These are phyloP conservation scores for Gentiana straminea DNA, from an alignment of 257 asterid genomes.

Conservation along the genomic window DNA sequence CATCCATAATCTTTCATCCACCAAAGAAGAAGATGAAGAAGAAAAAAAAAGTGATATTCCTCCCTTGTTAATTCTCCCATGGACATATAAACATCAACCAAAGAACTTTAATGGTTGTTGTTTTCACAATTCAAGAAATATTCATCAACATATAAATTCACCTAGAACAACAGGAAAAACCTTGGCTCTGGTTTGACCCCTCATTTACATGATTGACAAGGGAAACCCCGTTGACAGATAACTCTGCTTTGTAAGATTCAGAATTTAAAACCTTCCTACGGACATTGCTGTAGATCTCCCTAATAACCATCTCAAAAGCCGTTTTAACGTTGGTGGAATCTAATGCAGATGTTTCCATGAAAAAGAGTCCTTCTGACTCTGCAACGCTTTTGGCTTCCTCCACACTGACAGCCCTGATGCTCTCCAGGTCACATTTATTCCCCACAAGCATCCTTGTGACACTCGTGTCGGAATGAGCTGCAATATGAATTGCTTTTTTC, in stretches of 20 bases:
- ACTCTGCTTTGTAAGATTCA: constrained; percentile 18
- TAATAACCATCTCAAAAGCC: constrained; percentile 23
- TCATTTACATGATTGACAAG: constrained; percentile 12
- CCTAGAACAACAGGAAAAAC: constrained; percentile 16
- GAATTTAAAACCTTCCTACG: constrained; percentile 18
- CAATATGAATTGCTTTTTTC: constrained; percentile 3
- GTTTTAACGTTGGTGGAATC: constrained; percentile 22
- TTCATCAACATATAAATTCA: not conserved
- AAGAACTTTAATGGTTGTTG: too few species aligned
- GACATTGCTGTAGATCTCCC: constrained; percentile 18
- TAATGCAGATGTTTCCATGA: constrained; percentile 25
- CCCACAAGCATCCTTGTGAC: constrained; percentile 22
- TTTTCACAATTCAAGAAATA: too few species aligned
- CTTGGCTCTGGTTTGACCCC: constrained; percentile 11
- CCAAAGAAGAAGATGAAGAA: too few species aligned
- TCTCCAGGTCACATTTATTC: constrained; percentile 25
- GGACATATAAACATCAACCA: too few species aligned
- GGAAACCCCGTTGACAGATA: constrained; percentile 21
- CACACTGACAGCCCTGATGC: constrained; percentile 12
- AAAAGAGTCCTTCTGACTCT: constrained; percentile 22
- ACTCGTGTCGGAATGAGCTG: constrained; percentile 23
- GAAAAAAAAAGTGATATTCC: too few species aligned
- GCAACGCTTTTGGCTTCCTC: constrained; percentile 23
- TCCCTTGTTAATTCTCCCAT: too few species aligned
- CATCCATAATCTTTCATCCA: too few species aligned